A percentile compares a stretch with the other conserved stretches of the same genome.
Conservation (phyloP, 1,284 basidiomycete genomes). For the Golubevia sp. region DNA sequence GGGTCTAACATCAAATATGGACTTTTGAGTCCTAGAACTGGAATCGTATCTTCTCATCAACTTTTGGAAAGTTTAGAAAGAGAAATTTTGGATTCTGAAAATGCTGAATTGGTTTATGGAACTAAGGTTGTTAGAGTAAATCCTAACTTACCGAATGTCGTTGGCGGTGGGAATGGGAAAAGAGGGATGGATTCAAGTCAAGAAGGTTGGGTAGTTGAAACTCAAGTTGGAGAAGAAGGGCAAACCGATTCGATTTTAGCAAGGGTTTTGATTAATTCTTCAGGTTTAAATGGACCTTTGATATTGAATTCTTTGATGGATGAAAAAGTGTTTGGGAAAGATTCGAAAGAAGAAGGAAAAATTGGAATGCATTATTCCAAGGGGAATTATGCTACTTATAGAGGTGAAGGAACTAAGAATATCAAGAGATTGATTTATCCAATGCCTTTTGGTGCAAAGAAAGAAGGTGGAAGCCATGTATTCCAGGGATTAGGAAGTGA, state of each 20-base stretch:
- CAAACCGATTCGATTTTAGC: conserved; percentile 76
- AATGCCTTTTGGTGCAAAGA: conserved; percentile 24
- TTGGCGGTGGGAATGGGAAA: conserved; percentile 9
- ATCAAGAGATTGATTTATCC: conserved; percentile 54
- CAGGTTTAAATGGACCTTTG: conserved; percentile 72
- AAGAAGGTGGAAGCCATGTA: conserved; percentile 22
- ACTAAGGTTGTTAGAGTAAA: conserved; percentile 89
- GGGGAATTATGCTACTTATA: conserved; percentile 55
- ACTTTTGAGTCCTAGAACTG: conserved; percentile 82
- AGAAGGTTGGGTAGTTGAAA: conserved; percentile 68
- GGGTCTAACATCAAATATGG: conserved; percentile 74
- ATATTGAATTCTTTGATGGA: conserved; percentile 42
- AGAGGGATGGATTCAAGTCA: conserved; percentile 34
- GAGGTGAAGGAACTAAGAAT: conserved; percentile 28
- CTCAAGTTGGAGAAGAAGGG: conserved; percentile 32
- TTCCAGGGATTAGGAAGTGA: conserved; percentile 52
- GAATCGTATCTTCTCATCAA: conserved; percentile 85
- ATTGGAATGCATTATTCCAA: conserved; percentile 47
- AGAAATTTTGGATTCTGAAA: conserved; percentile 75
- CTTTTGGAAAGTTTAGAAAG: conserved; percentile 71
- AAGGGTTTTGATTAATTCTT: conserved; percentile 81
- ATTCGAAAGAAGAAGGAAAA: too few species aligned
- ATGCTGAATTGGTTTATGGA: conserved; percentile 77
- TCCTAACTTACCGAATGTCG: conserved; percentile 57
- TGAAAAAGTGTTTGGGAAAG: conserved; percentile 6